A percentile compares a stretch with the other conserved stretches of the same genome.
These are phyloP conservation scores for Ogataea trehaloabstinens DNA, from an alignment of 805 yeast genomes.

Conservation along the genomic window DNA sequence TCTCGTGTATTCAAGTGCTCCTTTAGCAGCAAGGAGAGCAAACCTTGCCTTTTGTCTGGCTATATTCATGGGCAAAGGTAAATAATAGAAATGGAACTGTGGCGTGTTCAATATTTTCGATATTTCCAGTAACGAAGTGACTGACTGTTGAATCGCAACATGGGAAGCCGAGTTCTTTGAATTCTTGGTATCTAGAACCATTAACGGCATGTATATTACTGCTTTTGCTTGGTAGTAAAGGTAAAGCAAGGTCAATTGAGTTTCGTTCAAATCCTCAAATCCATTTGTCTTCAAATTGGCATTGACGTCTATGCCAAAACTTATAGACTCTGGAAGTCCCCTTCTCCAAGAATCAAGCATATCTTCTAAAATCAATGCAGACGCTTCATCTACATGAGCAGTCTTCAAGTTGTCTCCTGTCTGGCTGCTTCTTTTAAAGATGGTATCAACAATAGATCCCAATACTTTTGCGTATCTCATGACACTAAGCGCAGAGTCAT, in stretches of 20 bases:
- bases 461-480: conserved; percentile 71
- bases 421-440: conserved; percentile 55
- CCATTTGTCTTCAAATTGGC: conserved; percentile 43
- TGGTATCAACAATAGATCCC: conserved; percentile 69
- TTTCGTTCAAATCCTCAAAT: conserved; percentile 35
- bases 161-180: conserved; percentile 52
- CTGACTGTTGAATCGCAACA: conserved; percentile 66
- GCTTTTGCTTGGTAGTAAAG: conserved; percentile 62
- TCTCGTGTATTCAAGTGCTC: conserved; percentile 77
- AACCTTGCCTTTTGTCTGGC: conserved; percentile 63
- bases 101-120: conserved; percentile 39
- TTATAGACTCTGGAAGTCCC: conserved; percentile 59
- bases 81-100: conserved; percentile 37
- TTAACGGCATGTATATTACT: conserved; percentile 62
- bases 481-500: conserved; percentile 57
- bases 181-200: conserved; percentile 42
- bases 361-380: conserved; percentile 48
- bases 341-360: conserved; percentile 77
- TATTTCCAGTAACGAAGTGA: conserved; percentile 57
- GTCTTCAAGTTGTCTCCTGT: conserved; percentile 14
- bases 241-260: conserved; percentile 52
- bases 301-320: conserved; percentile 58
- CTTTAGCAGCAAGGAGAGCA: conserved; percentile 64
- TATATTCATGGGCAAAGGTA: conserved; percentile 65
- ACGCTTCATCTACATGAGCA: conserved; percentile 29